Conservation (phyloP, 306 rosid genomes). For the Myrica gale region DNA sequence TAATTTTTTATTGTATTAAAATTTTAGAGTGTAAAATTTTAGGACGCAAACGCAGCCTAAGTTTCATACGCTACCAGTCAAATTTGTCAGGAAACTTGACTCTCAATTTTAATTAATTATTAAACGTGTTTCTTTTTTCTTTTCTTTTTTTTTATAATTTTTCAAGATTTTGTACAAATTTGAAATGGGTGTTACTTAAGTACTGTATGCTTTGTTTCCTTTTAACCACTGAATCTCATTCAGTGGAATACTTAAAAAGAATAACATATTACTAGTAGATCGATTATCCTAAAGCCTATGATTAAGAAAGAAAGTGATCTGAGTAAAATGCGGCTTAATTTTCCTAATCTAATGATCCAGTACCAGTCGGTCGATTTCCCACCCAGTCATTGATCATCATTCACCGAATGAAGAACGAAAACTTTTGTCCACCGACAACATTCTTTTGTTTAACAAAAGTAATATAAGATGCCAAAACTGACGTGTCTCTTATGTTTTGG, state of each 20-base stretch:
- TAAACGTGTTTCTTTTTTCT: too few relatives aligned
- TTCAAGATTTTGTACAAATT: too few relatives aligned
- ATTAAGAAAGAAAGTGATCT: not conserved
- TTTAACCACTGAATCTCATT: not conserved
- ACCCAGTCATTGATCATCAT: not conserved
- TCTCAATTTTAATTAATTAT: too few relatives aligned
- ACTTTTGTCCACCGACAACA: not conserved
- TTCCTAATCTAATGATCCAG: not conserved
- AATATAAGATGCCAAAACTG: not conserved
- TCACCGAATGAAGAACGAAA: not conserved
- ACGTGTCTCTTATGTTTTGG: not conserved
- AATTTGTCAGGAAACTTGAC: too few relatives aligned
- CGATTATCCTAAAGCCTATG: not conserved
- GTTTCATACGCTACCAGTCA: too few relatives aligned
- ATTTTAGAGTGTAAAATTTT: too few relatives aligned
- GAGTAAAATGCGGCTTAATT: not conserved
- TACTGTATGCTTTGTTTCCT: too few relatives aligned
- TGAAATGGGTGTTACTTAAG: too few relatives aligned
- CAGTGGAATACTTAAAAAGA: not conserved
- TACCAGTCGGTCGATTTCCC: not conserved
- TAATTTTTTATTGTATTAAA: too few relatives aligned
- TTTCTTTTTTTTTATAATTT: too few relatives aligned
- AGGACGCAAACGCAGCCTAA: too few relatives aligned
- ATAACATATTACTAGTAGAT: not conserved
- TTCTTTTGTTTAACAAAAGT: not conserved